phyloP scores from a whole-genome alignment of 139 green algal genomes.

The Picochlorum sp. region DNA sequence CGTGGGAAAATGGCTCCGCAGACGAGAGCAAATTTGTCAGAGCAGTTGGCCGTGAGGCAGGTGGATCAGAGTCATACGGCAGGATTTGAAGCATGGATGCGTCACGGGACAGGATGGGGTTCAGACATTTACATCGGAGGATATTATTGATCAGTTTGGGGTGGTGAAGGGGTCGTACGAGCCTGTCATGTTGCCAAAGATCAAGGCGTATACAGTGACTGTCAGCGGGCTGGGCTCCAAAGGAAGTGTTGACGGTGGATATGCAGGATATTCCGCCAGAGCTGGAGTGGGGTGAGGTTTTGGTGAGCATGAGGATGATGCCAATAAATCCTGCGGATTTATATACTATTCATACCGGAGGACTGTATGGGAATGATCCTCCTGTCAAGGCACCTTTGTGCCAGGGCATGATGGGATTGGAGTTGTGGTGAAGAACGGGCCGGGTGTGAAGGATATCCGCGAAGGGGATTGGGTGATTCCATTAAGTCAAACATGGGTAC shows the following conservation, averaged over 20 bases:
- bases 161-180: conserved; percentile 70
- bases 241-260: conserved; percentile 34
- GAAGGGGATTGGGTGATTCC: conserved; percentile 81
- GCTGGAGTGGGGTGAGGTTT: conserved; percentile 78
- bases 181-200: conserved; percentile 48
- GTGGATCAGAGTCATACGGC: conserved; percentile 51
- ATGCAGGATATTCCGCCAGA: conserved; percentile 39
- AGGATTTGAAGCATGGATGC: conserved; percentile 79
- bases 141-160: conserved; percentile 52
- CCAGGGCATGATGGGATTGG: conserved; percentile 61
- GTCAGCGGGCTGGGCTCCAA: conserved; percentile 21
- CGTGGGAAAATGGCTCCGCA: conserved; percentile 12
- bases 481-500: conserved; percentile 51
- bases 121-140: conserved; percentile 60
- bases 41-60: conserved; percentile 61
- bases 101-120: conserved; percentile 42
- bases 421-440: conserved; percentile 69
- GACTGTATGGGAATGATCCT: conserved; percentile 45
- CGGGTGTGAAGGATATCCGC: conserved; percentile 62
- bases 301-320: conserved; percentile 49
- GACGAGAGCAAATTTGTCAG: conserved; percentile 35
- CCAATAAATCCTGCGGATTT: conserved; percentile 68
- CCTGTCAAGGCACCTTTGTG: conserved; percentile 43
- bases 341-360: conserved; percentile 51
- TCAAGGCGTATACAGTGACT: conserved; percentile 50